phyloP scores from a whole-genome alignment of 2,329 filamentous ascomycete species.

The Ceratocystis papillata region DNA sequence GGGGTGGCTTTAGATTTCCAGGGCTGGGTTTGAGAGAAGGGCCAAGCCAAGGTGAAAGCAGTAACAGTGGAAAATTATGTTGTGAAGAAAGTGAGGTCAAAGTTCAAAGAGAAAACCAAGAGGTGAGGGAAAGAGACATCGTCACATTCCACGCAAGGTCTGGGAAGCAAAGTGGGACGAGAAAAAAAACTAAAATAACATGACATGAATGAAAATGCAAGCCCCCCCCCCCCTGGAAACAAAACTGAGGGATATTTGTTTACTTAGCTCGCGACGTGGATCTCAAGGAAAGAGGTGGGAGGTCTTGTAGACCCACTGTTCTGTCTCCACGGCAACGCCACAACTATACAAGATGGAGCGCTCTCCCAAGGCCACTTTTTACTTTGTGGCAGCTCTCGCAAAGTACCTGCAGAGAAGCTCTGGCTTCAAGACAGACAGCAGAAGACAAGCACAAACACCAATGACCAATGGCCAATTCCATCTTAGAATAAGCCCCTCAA shows the following conservation, averaged over 20 bases:
- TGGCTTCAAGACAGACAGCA: no score
- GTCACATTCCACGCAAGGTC: conserved; percentile 10
- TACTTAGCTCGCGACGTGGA: conserved; percentile 14
- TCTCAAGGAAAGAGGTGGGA: neutral
- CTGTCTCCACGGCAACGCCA: conserved; percentile 20
- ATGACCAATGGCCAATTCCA: no score
- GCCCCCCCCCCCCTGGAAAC: no score
- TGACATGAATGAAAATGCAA: neutral
- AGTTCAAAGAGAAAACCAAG: neutral
- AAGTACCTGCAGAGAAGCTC: no score
- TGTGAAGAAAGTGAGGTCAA: neutral
- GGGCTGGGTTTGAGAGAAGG: neutral
- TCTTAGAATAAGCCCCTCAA: no score
- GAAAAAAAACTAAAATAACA: neutral
- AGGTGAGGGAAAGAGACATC: conserved; percentile 12
- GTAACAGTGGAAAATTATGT: neutral
- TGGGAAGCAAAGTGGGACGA: conserved; percentile 1
- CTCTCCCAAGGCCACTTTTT: conserved; percentile 1
- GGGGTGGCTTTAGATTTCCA: neutral
- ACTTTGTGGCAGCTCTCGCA: neutral
- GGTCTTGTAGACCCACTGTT: neutral
- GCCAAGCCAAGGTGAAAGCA: neutral
- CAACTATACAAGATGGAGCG: neutral
- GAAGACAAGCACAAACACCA: no score
- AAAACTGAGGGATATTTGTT: conserved; percentile 14